Evolutionary conservation across 2,329 filamentous ascomycete genomes (phyloP), one percentile per base, ranked within the genome.

Genomic region (Scedosporium aurantiacum): DNA sequence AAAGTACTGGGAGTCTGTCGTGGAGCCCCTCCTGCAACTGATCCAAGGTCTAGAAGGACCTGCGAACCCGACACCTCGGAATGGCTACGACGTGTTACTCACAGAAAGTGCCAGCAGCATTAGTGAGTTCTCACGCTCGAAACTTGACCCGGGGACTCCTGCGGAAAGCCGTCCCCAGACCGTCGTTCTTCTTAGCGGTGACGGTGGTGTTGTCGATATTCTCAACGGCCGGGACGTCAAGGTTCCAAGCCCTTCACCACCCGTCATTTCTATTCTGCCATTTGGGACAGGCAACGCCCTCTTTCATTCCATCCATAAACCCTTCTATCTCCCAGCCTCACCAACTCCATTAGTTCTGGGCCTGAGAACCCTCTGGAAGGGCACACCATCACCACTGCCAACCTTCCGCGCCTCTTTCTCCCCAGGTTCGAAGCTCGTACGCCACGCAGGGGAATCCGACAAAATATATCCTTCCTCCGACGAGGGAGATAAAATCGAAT

Each of bases 131-230:
- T 82, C 87, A 0, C 67, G 65, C 2, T 55, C 62, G 61, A 73
- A 59, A 2, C 14, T 8, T 7, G 77, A 77, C 1, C 65, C 73
- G 4, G 66, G 57, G 7, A 18, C 47, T 2, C n/a, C 40, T 1
- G 14, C 70, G n/a, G 61, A 62, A n/a, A 61, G 64, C 60, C 60
- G 65, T 16, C 50, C 50, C 28, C 59, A 86, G 68, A 85, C 86
- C 0, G 79, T 97, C 27, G 74, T 97, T 32, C 80, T 97, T 12
- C 79, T 97, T 4, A 93, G 89, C 57, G 93, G 93, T 5, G 93
- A 97, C 71, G 93, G 93, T 14, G 93, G 91, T 5, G 73, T 96
- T 2, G 82, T 91, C 18, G 93, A 97, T 67, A 77, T 94, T 1
- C 78, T 96, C 63, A 95, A 97, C 69, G 82, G 82, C 2, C 69